Evolutionary conservation across 139 green algal species (phyloP), one percentile per base, ranked within the genome.

Genomic region (Nannochloris sp.): DNA sequence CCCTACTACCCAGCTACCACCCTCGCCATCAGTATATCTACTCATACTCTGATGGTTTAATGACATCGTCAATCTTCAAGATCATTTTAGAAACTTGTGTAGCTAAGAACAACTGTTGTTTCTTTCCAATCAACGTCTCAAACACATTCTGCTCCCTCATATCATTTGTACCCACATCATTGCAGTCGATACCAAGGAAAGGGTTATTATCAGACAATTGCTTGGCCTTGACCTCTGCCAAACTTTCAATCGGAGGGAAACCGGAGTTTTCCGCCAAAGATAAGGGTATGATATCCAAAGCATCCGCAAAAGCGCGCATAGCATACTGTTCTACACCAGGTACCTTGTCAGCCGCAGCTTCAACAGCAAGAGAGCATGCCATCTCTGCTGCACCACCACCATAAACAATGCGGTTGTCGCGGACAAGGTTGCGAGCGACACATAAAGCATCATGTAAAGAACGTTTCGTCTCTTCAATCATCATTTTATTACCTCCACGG

Each of bases 61-160:
- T 98, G 32, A 98, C 86, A 64, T 99, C 94, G 54, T 99, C 94
- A 57, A 99, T 97, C 71, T 99, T 99, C 6, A 99, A 72, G 56
- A 99, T 99, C 90, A 99, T 97, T 75, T 96, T 97, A 81, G 93
- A 97, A 27, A 98, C 90, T 79, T 97, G 93, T 8, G 95, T 99
- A 3, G 95, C 93, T 32, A 99, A 82, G 74, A 96, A 88, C n/a
- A 99, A 80, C 81, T 98, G 92, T 80, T 99, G 92, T 81, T 90
- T 90, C 82, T 99, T 99, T n/a, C 91, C 90, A 2, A 94, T 87
- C 25, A 97, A 76, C 15, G 94, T 97, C 73, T 99, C 94, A 81
- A 99, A 99, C 19, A 99, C 95, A 65, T 93, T 90, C 72, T 99
- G 95, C 75, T 95, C 74, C 35, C 81, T 80, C 95, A 99, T 99